Base-by-base conservation (phyloP, 2,329 filamentous ascomycete species). In the Verticillium albo-atrum region DNA sequence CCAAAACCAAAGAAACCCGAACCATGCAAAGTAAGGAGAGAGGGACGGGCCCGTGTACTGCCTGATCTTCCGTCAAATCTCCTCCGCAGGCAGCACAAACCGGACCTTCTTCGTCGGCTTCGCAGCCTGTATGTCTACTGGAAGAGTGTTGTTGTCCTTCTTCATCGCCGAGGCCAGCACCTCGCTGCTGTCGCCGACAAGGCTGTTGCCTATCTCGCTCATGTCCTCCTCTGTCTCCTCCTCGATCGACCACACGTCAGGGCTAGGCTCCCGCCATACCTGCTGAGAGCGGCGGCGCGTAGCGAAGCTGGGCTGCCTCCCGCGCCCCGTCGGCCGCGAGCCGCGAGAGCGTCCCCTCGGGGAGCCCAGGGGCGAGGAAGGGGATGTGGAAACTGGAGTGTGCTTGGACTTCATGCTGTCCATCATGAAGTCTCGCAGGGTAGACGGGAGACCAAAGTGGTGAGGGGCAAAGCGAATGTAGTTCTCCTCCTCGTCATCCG, bases 171-270 rank as follows among this genome's bases (percentile, higher is more conserved):
- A 54, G 20, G 42, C 42, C 20, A 23, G 20, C 55, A 56, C 70
- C 66, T 68, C 69, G 54, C 71, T 68, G 57, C 69, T 64, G 34
- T 71, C 65, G 63, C 72, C 73, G 10, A 61, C 65, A 23, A 68
- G 61, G 59, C 68, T 71, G 58, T 69, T 69, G 54, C 71, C 75
- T 67, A 73, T 69, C 67, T 80, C 77, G 62, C 76, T 78, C 26
- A 79, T 68, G 65, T 83, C 80, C 66, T 82, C 80, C 71, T 84
- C 82, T 1, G 79, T 79, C 72, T 85, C 82, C 68, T 86, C 83
- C 70, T 83, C 79, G 59, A 86, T 86, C 30, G 80, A 80, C 79
- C 82, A 86, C 3, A 86, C 83, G 57, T 85, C 82, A 0, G 82
- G 82, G 66, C 82, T 85, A 6, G 83, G 83, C 70, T 83, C 79